Evolutionary conservation across 805 yeast species (phyloP).

Genomic region (Starmerella etchellsii): DNA sequence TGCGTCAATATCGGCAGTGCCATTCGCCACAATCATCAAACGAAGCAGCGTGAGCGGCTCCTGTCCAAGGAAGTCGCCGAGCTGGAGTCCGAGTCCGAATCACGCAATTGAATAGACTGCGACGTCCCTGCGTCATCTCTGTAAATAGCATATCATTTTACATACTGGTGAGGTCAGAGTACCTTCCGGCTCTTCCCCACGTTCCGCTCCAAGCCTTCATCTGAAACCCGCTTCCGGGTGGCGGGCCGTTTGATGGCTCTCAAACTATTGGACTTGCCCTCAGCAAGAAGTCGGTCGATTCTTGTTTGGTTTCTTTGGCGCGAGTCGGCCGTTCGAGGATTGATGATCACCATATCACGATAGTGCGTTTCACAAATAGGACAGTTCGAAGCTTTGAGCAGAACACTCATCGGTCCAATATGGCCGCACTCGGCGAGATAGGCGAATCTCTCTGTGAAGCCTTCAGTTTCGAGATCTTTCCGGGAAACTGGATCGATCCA

Average conservation of each 20-base stretch:
- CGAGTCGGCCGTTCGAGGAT: constrained; percentile 27
- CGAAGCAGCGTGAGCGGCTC: constrained; percentile 11
- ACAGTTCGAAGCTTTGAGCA: constrained; percentile 18
- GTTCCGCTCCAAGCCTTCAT: no score
- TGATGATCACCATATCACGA: constrained; percentile 28
- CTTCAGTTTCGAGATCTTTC: constrained; percentile 26
- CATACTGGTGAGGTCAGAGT: neutral
- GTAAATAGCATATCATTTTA: neutral
- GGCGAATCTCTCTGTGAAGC: constrained; percentile 29
- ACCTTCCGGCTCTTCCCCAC: no score
- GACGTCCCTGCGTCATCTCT: no score
- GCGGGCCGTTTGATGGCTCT: constrained; percentile 4
- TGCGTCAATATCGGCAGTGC: constrained; percentile 13
- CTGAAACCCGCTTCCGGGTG: neutral
- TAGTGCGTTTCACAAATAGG: constrained; percentile 29
- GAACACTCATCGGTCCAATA: constrained; percentile 16
- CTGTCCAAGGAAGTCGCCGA: neutral
- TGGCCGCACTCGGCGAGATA: constrained; percentile 34
- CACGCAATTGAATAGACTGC: no score
- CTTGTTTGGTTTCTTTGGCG: constrained; percentile 20
- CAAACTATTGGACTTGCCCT: constrained; percentile 31
- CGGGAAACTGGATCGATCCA: constrained; percentile 33
- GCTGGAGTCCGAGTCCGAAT: no score
- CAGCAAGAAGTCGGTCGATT: constrained; percentile 17
- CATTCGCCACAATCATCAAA: constrained; percentile 12